A percentile compares a stretch with the other conserved stretches of the same genome.
phyloP scores from a whole-genome alignment of 2,329 filamentous ascomycete genomes.

The Neopestalotiopsis clavispora region DNA sequence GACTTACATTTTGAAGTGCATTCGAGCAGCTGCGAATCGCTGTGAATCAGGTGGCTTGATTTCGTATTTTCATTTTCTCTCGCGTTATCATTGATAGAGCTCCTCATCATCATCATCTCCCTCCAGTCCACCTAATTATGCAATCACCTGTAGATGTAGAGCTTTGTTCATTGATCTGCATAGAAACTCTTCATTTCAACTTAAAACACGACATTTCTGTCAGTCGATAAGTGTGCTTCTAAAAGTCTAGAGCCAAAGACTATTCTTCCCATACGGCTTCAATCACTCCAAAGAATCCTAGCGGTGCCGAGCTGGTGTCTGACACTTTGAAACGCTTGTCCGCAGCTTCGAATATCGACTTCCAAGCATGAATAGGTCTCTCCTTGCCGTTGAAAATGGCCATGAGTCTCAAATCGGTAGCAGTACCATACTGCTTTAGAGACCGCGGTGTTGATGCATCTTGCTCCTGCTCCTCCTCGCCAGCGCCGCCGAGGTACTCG shows the following conservation, averaged over 20 bases:
- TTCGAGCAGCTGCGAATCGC: no score
- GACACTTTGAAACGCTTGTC: slow-evolving; percentile 51
- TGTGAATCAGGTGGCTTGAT: no score
- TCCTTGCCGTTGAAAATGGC: slow-evolving; percentile 54
- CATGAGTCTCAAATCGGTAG: slow-evolving; percentile 56
- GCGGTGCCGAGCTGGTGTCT: slow-evolving; percentile 39
- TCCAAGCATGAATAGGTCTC: slow-evolving; percentile 50
- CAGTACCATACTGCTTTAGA: slow-evolving; percentile 43
- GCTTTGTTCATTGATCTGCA: no score
- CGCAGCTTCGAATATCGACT: slow-evolving; percentile 46
- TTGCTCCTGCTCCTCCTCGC: slow-evolving; percentile 25
- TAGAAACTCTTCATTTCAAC: no score
- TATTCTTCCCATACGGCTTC: slow-evolving; percentile 42
- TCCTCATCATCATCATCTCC: no score
- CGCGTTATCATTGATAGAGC: no score
- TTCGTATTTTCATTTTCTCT: no score
- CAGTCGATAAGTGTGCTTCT: not conserved
- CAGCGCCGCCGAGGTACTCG: slow-evolving; percentile 43
- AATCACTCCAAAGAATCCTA: slow-evolving; percentile 42
- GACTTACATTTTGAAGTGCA: no score
- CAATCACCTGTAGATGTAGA: no score
- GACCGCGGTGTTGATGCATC: slow-evolving; percentile 37
- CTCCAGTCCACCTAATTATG: no score
- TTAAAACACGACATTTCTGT: no score
- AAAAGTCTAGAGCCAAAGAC: not conserved